Percentiles rank a stretch among this genome's conserved stretches.
Conservation (phyloP, 2,329 filamentous ascomycete genomes). For the Aspergillus caelatus region DNA sequence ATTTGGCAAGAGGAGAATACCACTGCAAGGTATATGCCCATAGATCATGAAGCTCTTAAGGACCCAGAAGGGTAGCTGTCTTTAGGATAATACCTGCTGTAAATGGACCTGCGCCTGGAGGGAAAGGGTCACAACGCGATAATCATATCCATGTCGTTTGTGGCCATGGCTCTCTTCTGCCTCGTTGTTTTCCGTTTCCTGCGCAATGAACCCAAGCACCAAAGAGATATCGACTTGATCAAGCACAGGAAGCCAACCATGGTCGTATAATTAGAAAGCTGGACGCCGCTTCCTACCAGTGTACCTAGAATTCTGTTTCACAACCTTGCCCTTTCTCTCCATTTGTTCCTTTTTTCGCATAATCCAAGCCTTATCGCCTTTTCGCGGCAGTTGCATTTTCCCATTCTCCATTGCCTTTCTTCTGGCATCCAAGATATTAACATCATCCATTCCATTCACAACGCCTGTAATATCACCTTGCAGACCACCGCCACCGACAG, state of each 20-base stretch:
- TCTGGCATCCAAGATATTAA: constrained; percentile 75
- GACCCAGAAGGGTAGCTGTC: background rate
- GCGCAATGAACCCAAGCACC: background rate
- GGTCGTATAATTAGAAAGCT: constrained; percentile 61
- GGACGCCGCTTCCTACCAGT: constrained; percentile 84
- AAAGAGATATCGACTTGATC: background rate
- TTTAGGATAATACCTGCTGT: background rate
- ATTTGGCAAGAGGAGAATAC: background rate
- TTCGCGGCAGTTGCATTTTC: constrained; percentile 47
- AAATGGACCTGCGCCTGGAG: background rate
- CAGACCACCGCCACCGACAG: constrained; percentile 73
- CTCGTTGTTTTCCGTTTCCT: background rate
- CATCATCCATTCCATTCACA: constrained; percentile 83
- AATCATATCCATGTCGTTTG: background rate
- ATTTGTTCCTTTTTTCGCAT: constrained; percentile 79
- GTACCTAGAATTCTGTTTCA: constrained; percentile 90
- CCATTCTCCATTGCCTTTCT: constrained; percentile 50
- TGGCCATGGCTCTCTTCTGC: background rate
- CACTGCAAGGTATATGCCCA: background rate
- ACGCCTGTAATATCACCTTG: constrained; percentile 82
- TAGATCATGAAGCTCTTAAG: background rate
- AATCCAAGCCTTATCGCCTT: constrained; percentile 56
- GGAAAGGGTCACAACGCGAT: background rate
- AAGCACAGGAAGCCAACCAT: background rate
- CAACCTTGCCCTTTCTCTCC: constrained; percentile 91